Evolutionary conservation across 2,329 filamentous ascomycete species (phyloP).

Genomic region (Fusarium sp.): DNA sequence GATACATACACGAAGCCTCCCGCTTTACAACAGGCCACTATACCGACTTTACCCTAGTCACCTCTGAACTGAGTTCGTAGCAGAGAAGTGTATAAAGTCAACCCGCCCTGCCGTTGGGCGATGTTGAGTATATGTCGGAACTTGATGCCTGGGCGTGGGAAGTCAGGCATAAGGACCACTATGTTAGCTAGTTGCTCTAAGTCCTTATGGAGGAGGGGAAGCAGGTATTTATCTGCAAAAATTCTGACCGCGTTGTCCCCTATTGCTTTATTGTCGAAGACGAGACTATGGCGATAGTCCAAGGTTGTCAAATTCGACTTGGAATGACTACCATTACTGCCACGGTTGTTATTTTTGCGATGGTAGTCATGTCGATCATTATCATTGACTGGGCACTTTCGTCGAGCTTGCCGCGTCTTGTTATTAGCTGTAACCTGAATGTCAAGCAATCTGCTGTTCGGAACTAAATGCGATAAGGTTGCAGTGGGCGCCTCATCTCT

Average conservation of each 20-base stretch:
- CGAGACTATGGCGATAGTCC: conserved; percentile 43
- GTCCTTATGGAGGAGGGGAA: conserved; percentile 58
- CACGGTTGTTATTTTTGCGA: not conserved
- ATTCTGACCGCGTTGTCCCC: conserved; percentile 50
- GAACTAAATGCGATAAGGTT: conserved; percentile 61
- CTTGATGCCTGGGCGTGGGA: not conserved
- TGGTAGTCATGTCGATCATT: conserved; percentile 47
- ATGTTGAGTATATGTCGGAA: conserved; percentile 62
- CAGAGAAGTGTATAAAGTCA: conserved; percentile 50
- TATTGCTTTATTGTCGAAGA: conserved; percentile 60
- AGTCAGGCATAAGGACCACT: not conserved
- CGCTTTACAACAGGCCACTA: conserved; percentile 63
- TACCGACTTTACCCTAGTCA: conserved; percentile 57
- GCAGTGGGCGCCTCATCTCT: not conserved
- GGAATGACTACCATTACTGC: not conserved
- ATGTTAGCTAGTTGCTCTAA: conserved; percentile 53
- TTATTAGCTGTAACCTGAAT: conserved; percentile 57
- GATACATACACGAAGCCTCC: conserved; percentile 67
- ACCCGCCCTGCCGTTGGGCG: not conserved
- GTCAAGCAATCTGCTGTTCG: conserved; percentile 63
- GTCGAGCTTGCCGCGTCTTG: conserved; percentile 47
- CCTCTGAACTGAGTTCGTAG: conserved; percentile 56
- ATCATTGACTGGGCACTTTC: conserved; percentile 17
- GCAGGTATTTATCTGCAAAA: conserved; percentile 56
- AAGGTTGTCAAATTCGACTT: not conserved